Base-by-base conservation (phyloP, 108 stramenopile genomes). In the Pseudonitzschia multiseries region DNA sequence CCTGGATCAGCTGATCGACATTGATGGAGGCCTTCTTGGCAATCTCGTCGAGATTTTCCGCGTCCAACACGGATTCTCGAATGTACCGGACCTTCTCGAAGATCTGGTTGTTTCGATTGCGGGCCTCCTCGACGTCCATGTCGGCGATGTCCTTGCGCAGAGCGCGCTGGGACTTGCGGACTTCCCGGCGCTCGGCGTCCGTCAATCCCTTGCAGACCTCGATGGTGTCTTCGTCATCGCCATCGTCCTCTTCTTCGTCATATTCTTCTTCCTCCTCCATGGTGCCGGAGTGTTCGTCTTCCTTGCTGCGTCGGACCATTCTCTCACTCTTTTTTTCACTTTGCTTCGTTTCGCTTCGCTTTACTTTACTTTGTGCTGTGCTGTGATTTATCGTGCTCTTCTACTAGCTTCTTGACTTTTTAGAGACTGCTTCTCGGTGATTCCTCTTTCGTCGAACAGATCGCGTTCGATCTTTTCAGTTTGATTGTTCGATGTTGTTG, bases 41-140 rank as follows among this genome's bases (percentile, higher is more conserved):
- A 78, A 94, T 87, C 46, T 86, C 63, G 54, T 87, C 81, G 42
- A 93, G 28, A 71, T 96, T 96, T 48, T 94, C 90, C 12, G 85
- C 87, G 73, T 96, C 95, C 76, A 96, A 59, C 36, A 93, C 95
- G 20, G 90, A 89, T 80, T 96, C 95, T 12, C 92, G 84, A 17
- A 93, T 84, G 79, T 84, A 91, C 22, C 71, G 57, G 22, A 96
- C 95, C 24, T 86, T 50, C 13, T 84, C 48, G 76, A 80, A 94
- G 22, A 96, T 69, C 57, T 79, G 67, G 70, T 96, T 96, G 81
- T 96, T 96, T 64, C 77, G 42, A 14, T 72, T 56, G 41, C 93
- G 80, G 13, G 61, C 75, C 54, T 71, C 62, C 27, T 57, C 79
- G 48, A 76, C 73, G 18, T 68, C 78, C 20, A 78, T 36, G 15